phyloP scores from a whole-genome alignment of 306 rosid species.

The Castanopsis chinensis region DNA sequence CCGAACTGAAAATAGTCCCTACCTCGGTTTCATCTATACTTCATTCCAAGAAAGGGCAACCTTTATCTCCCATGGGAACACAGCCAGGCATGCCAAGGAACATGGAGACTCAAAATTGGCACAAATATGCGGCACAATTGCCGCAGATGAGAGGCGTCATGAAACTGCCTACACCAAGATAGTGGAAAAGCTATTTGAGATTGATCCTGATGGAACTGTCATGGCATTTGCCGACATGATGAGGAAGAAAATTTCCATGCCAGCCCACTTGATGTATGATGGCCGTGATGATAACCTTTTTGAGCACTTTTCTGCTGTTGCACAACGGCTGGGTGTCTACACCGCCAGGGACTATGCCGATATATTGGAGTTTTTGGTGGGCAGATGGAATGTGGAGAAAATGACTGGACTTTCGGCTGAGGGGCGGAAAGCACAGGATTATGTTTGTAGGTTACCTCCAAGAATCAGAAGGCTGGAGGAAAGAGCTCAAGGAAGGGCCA shows the following conservation, averaged over 20 bases:
- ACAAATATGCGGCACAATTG: conserved; percentile 85
- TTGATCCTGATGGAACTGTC: conserved; percentile 80
- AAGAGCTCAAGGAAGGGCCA: conserved; percentile 68
- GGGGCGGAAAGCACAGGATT: conserved; percentile 82
- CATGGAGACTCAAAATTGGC: conserved; percentile 80
- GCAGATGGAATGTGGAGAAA: conserved; percentile 75
- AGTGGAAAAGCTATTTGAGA: conserved; percentile 77
- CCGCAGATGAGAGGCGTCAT: conserved; percentile 90
- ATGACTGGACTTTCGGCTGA: conserved; percentile 70
- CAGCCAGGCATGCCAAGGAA: conserved; percentile 91
- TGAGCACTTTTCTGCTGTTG: conserved; percentile 71
- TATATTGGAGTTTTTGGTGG: conserved; percentile 80
- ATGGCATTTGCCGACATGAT: conserved; percentile 87
- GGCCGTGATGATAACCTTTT: conserved; percentile 74
- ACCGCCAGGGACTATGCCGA: conserved; percentile 94
- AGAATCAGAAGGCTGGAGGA: conserved; percentile 85
- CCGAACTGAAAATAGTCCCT: conserved; percentile 83
- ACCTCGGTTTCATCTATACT: conserved; percentile 87
- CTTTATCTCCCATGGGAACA: conserved; percentile 88
- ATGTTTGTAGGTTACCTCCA: conserved; percentile 71
- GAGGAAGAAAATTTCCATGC: conserved; percentile 90
- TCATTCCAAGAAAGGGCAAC: conserved; percentile 96
- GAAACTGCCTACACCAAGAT: conserved; percentile 93
- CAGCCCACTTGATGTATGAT: conserved; percentile 91
- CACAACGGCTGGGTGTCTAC: conserved; percentile 82